Evolutionary conservation across 202 grass and related monocot genomes (phyloP), one percentile per base, ranked within the genome.

Genomic region (Brachypodium distachyon): DNA sequence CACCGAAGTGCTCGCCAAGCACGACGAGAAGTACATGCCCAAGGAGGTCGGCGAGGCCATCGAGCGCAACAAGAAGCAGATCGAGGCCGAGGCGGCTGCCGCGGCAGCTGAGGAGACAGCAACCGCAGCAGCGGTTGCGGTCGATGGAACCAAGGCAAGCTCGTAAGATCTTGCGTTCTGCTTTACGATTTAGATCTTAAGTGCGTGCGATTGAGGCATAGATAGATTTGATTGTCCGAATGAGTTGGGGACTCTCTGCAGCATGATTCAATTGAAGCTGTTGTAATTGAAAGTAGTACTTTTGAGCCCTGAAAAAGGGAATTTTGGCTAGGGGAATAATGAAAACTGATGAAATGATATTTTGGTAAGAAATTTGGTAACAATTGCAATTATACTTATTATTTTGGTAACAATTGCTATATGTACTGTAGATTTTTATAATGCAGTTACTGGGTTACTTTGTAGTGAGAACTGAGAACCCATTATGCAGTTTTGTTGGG

Each of bases 21-120:
- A 98, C 83, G 95, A 98, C 47, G 95, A 98, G 84, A 98, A 98
- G 79, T 98, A 98, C 79, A 98, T 98, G 95, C 95, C 95, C n/a
- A 88, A 88, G 90, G 95, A 98, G 81, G 89, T 98, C 34, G 91
- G 73, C 19, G 95, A 92, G 64, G 95, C 87, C 18, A 81, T 98
- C 73, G 95, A 92, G 73, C 80, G 91, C 58, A 97, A 97, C 36
- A 92, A 97, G 87, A 94, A 92, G 77, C 84, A 80, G 72, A 72
- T 94, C 14, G 81, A 92, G 59, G 80, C 85, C 0, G 86, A 87
- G 9, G 83, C 77, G 0, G 58, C 72, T 8, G 50, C 77, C 21
- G 65, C 61, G 32, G 87, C 83, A 0, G 21, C 73, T 4, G 65
- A 72, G 7, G 74, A 19, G 13, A 64, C 34, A 12, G 53, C 55